Evolutionary conservation across 192 early-diverging fungal species (phyloP), one percentile per base, ranked within the genome.

Genomic region (Phycomyces blakesleeanus): DNA sequence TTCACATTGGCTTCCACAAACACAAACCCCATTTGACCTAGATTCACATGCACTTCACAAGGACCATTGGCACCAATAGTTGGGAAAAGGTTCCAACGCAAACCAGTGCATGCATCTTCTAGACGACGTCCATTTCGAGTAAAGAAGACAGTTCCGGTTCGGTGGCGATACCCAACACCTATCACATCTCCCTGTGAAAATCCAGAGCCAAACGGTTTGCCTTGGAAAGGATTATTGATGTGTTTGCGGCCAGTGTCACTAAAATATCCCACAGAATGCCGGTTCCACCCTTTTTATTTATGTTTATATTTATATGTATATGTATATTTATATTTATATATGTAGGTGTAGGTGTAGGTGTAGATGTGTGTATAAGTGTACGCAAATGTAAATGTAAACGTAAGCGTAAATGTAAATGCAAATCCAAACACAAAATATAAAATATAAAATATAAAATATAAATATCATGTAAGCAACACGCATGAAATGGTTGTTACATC

Each of bases 1-100:
- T 91, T 91, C 37, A 91, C 88, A 63, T 91, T 91, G 34, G 90
- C 90, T 64, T 92, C 90, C 3, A 92, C 81, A 76, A 92, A 92
- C 7, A 92, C 90, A 72, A 90, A 92, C 59, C 74, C 74, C 34
- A 56, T 60, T 62, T 76, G 74, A 22, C 78, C 78, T 24, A 79
- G 54, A 59, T 79, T 79, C 6, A 76, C 67, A 49, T 76, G 72
- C 2, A 79, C 49, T 59, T 76, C 65, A 62, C 78, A 79, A 21
- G 67, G 64, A 12, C 74, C 74, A 71, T 76, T 73, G 15, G 78
- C 67, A 10, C 78, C 75, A 59, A 79, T 64, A 4, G 75, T 71
- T 6, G 78, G 78, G 16, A 76, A 79, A 20, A 76, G 51, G 18
- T 74, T 71, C 54, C 68, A 73, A 29, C 67, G 22, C 34, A 76